A percentile compares a stretch with the other conserved stretches of the same genome.
Conservation (phyloP, 2,329 filamentous ascomycete species). For the Ascochyta lentis region DNA sequence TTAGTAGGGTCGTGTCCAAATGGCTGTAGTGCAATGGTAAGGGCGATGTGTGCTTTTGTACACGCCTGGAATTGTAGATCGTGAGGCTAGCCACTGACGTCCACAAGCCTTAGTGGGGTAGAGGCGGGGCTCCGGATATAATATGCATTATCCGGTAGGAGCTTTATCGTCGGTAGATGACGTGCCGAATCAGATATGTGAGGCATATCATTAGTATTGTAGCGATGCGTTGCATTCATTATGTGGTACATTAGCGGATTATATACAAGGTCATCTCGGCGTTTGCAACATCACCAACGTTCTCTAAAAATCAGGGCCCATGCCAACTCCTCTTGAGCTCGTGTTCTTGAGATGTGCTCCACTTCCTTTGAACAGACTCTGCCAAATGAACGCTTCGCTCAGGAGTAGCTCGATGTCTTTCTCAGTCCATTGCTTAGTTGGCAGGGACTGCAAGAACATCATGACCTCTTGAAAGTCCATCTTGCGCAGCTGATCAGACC, state of each 20-base stretch:
- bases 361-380: slow-evolving; percentile 94
- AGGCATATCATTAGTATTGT: neutral
- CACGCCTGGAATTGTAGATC: slow-evolving; percentile 30
- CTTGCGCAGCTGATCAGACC: slow-evolving; percentile 91
- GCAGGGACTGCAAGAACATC: slow-evolving; percentile 97
- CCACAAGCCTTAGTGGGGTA: slow-evolving; percentile 12
- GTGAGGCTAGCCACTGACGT: slow-evolving; percentile 27
- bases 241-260: slow-evolving; percentile 16
- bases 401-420: slow-evolving; percentile 96
- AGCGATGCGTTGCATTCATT: slow-evolving; percentile 1
- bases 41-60: slow-evolving; percentile 13
- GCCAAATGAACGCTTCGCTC: slow-evolving; percentile 98
- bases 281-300: slow-evolving; percentile 18
- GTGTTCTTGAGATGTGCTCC: slow-evolving; percentile 76
- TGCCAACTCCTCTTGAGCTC: slow-evolving; percentile 46
- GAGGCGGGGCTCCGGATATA: slow-evolving; percentile 13
- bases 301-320: slow-evolving; percentile 46
- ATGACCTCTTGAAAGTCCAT: slow-evolving; percentile 99
- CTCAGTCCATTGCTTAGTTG: slow-evolving; percentile 93
- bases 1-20: neutral
- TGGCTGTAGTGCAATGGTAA: neutral
- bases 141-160: slow-evolving; percentile 11
- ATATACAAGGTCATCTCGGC: slow-evolving; percentile 20
- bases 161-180: neutral
- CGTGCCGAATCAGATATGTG: neutral